Base-by-base conservation (phyloP, 2,329 filamentous ascomycete species). In the Coniochaeta pulveracea region DNA sequence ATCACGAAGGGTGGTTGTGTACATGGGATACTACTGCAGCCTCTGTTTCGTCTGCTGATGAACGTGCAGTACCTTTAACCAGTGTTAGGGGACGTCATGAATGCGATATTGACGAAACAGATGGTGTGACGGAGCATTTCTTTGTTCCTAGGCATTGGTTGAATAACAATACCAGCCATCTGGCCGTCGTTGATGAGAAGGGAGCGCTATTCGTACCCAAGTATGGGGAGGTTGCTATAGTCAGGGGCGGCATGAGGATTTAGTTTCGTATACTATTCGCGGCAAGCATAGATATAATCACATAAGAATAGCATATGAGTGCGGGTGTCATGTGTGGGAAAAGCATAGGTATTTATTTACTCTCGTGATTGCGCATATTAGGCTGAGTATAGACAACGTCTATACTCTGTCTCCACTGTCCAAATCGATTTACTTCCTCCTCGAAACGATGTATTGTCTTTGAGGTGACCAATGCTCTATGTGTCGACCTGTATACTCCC, bases 141-240 rank as follows among this genome's bases (percentile, higher is more conserved):
- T 34, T 28, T 26, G n/a, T 15, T n/a, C 33, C 33, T 4, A 27
- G 18, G 25, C 25, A 34, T 19, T 34, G 33, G 33, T 26, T 34
- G 7, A 34, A 34, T 19, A 34, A 18, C 8, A 19, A 19, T 18
- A 34, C 33, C 3, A 22, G 12, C n/a, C 33, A 34, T 17, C 10
- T 34, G 25, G 17, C 33, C 15, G 19, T 34, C 5, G 25, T 34
- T 8, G 8, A 27, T n/a, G 16, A 10, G 4, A 15, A 34, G 4
- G 33, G 33, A 10, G 14, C 33, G 8, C 25, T 34, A n/a, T 23
- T 34, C 6, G 27, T 24, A 22, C 33, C 33, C 5, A 22, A 21
- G 19, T 27, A 34, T 21, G 33, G 33, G 9, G 33, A 34, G 4
- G 33, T 34, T 12, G 33, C 25, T 17, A 34, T 34, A 16, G 33